phyloP scores from a whole-genome alignment of 108 stramenopile genomes.

The Fragilaria crotonensis region DNA sequence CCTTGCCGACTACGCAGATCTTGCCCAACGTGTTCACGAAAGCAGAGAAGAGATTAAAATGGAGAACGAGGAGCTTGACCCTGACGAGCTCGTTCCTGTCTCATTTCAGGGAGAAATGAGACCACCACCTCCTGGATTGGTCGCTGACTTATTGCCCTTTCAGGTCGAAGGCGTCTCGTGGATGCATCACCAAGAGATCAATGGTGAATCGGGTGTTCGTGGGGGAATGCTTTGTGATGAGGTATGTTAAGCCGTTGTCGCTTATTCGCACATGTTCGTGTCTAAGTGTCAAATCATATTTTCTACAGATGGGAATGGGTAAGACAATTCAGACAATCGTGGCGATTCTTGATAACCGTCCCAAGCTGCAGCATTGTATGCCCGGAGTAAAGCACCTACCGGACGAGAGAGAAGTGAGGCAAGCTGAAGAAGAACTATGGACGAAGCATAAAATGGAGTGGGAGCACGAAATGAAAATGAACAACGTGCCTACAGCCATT shows the following conservation, averaged over 20 bases:
- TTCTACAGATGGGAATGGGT: slow-evolving; percentile 13
- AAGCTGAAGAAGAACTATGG: slow-evolving; percentile 68
- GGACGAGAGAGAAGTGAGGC: slow-evolving; percentile 30
- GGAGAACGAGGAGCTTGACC: slow-evolving; percentile 68
- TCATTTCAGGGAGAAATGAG: slow-evolving; percentile 72
- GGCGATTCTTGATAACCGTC: slow-evolving; percentile 83
- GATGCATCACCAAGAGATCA: slow-evolving; percentile 87
- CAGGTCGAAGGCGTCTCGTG: slow-evolving; percentile 92
- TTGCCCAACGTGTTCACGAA: slow-evolving; percentile 43
- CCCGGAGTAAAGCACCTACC: slow-evolving; percentile 72
- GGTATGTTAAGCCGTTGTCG: slow-evolving; percentile 2
- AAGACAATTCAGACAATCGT: slow-evolving; percentile 95
- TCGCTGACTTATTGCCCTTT: slow-evolving; percentile 86
- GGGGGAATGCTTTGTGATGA: slow-evolving; percentile 96
- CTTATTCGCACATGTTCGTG: neutral
- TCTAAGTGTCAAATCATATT: too few relatives aligned
- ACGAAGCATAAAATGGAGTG: slow-evolving; percentile 40
- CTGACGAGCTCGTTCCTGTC: slow-evolving; percentile 87
- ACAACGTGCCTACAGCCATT: slow-evolving; percentile 54
- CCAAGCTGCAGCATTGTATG: slow-evolving; percentile 55
- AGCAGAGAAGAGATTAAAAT: slow-evolving; percentile 44
- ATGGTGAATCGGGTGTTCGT: slow-evolving; percentile 31
- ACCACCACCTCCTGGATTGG: slow-evolving; percentile 62
- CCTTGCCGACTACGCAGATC: slow-evolving; percentile 35
- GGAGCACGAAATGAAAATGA: slow-evolving; percentile 73